A percentile compares a stretch with the other conserved stretches of the same genome.
Evolutionary conservation across 352 stramenopile species (phyloP).

Genomic region (Phytophthora tubulina): DNA sequence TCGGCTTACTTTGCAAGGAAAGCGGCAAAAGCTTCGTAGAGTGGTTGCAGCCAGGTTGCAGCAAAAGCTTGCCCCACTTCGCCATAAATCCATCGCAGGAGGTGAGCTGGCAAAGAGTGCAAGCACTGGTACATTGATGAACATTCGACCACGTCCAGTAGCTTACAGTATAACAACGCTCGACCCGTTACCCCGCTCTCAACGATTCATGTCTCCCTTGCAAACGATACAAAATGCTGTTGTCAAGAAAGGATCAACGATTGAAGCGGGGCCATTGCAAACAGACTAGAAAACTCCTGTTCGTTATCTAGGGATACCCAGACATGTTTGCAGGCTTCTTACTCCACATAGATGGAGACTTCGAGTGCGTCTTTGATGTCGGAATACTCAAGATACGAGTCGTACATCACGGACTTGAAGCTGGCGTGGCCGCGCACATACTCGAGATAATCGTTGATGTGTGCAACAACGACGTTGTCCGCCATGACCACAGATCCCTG

Average conservation of each 20-base stretch:
- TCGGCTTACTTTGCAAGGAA: constrained; percentile 33
- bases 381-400: constrained; percentile 53
- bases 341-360: constrained; percentile 42
- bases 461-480: constrained; percentile 50
- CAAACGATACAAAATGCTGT: constrained; percentile 6
- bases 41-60: constrained; percentile 36
- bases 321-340: not conserved
- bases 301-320: not conserved
- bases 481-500: constrained; percentile 51
- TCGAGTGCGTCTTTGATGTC: constrained; percentile 49
- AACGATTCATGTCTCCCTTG: constrained; percentile 24
- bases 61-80: constrained; percentile 41
- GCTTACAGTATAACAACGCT: constrained; percentile 66
- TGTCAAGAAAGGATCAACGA: constrained; percentile 8
- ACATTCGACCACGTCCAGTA: constrained; percentile 46
- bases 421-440: constrained; percentile 43
- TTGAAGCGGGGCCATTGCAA: not conserved
- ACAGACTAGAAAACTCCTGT: not conserved
- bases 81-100: constrained; percentile 32
- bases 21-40: constrained; percentile 35
- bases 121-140: constrained; percentile 21
- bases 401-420: constrained; percentile 47
- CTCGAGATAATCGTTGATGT: constrained; percentile 48
- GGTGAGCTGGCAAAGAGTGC: constrained; percentile 27
- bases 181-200: constrained; percentile 34